phyloP scores from a whole-genome alignment of 129 eudicot species.

The Artemisia tridentata region DNA sequence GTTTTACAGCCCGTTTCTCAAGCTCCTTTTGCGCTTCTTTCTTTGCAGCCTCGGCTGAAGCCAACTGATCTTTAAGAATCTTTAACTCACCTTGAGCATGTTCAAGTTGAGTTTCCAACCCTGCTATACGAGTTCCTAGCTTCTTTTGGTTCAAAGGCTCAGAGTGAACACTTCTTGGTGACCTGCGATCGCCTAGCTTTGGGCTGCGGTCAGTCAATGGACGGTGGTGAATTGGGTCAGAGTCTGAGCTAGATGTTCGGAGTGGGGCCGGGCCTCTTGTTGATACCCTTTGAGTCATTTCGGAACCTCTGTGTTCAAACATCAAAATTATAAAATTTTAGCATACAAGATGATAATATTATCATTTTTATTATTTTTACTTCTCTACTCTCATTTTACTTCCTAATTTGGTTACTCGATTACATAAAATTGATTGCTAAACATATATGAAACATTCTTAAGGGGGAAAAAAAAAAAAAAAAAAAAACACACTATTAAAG shows the following conservation, averaged over 20 bases:
- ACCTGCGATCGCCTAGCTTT: slow-evolving; percentile 54
- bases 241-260: slow-evolving; percentile 68
- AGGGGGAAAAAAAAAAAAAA: too few species aligned
- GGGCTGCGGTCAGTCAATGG: slow-evolving; percentile 57
- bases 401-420: too few species aligned
- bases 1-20: slow-evolving; percentile 45
- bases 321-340: neutral
- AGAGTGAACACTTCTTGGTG: slow-evolving; percentile 54
- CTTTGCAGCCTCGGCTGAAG: slow-evolving; percentile 72
- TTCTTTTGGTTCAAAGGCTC: slow-evolving; percentile 67
- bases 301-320: slow-evolving; percentile 44
- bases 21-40: slow-evolving; percentile 74
- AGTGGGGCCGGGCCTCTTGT: slow-evolving; percentile 48
- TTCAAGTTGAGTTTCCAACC: slow-evolving; percentile 79
- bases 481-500: too few species aligned
- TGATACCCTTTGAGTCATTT: slow-evolving; percentile 62
- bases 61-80: slow-evolving; percentile 63
- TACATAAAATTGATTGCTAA: too few species aligned
- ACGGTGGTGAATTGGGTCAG: slow-evolving; percentile 64
- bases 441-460: too few species aligned
- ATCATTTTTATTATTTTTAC: neutral
- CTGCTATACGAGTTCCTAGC: slow-evolving; percentile 85
- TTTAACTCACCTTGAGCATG: slow-evolving; percentile 87
- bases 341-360: neutral
- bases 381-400: neutral